Base-by-base conservation (phyloP, 257 asterid genomes). In the Ballota nigra region DNA sequence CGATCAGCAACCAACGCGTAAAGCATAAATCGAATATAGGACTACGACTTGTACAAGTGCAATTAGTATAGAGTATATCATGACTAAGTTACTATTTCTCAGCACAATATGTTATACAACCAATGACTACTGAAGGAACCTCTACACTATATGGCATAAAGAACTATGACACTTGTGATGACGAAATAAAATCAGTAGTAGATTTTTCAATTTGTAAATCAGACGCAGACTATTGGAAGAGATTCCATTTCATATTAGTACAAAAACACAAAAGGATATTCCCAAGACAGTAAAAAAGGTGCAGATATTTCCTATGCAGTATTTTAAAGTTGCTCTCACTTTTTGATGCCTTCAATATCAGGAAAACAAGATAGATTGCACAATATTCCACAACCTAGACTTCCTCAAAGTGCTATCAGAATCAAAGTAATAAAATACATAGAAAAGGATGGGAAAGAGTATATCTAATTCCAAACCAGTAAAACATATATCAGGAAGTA, bases 41-140 rank as follows among this genome's bases (percentile, higher is more conserved):
- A 68, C 36, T 41, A 72, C 57, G 51, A 63, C 40, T 78, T 63
- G 40, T 4, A 65, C 43, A 69, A 38, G 67, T 23, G 58, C 51
- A 45, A 69, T 28, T 22, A 51, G 43, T 34, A 31, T 9, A 24
- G 12, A 19, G 9, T 20, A 8, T 19, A 36, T 22, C 34, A 45
- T 61, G 67, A n/a, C 47, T 9, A 26, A 6, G 28, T 22, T 64
- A 15, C 36, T 33, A 36, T 8, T 8, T 34, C 29, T 33, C n/a
- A 31, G 71, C 70, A 75, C 51, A 68, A 51, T 58, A 20, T 38
- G 40, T 11, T 23, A 34, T 26, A 34, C 41, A 34, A 34, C 41
- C 41, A 34, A 34, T 34, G 41, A 34, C 41, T 34, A 34, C 41
- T 34, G 26, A 11, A 19, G 28, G 38, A 60, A 67, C 47, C 40